A percentile compares a stretch with the other conserved stretches of the same genome.
These are phyloP conservation scores for Asterophora parasitica DNA, from an alignment of 768 basidiomycete species.

Conservation along the genomic window DNA sequence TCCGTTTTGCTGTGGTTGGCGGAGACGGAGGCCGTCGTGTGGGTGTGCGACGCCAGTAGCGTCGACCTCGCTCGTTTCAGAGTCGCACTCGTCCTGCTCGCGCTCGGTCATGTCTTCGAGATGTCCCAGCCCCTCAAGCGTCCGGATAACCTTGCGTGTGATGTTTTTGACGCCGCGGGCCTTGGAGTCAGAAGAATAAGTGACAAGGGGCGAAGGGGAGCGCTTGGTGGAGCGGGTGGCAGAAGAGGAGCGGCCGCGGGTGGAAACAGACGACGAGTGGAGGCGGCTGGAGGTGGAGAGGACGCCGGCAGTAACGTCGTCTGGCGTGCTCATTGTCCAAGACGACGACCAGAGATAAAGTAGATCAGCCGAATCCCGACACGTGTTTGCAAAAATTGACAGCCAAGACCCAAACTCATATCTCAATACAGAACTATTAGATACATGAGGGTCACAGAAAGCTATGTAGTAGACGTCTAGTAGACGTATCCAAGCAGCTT, in stretches of 20 bases:
- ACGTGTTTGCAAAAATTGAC: neutral
- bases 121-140: conserved; percentile 42
- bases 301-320: neutral
- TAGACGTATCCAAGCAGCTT: conserved; percentile 93
- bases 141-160: conserved; percentile 44
- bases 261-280: conserved; percentile 15
- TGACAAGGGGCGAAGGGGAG: conserved; percentile 45
- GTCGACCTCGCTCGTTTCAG: conserved; percentile 26
- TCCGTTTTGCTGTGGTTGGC: conserved; percentile 5
- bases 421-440: too few species aligned
- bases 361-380: neutral
- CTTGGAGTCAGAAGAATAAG: conserved; percentile 35
- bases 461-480: conserved; percentile 39
- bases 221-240: conserved; percentile 26
- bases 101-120: conserved; percentile 31
- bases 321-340: conserved; percentile 9
- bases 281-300: conserved; percentile 15
- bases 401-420: too few species aligned
- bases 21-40: too few species aligned
- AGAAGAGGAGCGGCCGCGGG: conserved; percentile 17
- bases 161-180: conserved; percentile 41
- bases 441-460: too few species aligned
- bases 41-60: neutral
- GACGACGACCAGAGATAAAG: neutral
- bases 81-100: conserved; percentile 22